Evolutionary conservation across 495 filamentous ascomycete genomes (phyloP).

Genomic region (Penicillium ochrochloron): DNA sequence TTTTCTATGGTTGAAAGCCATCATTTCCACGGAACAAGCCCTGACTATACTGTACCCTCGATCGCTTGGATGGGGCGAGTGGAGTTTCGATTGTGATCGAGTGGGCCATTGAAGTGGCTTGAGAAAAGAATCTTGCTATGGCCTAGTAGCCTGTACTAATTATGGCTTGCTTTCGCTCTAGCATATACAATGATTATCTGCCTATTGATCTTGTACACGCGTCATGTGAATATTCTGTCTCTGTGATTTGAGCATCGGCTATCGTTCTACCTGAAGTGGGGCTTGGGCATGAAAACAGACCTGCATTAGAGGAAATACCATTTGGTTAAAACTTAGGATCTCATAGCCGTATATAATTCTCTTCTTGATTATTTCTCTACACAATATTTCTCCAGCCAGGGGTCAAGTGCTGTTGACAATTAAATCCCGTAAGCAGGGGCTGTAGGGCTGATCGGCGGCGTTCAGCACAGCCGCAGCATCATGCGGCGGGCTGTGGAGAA

Average conservation of each 20-base stretch:
- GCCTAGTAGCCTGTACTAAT: background rate
- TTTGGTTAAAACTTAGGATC: background rate
- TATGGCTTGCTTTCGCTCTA: background rate
- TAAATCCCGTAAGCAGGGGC: conserved; percentile 13
- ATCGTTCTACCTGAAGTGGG: background rate
- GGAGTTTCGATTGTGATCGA: conserved; percentile 1
- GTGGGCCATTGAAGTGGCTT: conserved; percentile 1
- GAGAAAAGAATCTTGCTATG: background rate
- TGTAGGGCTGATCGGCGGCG: conserved; percentile 49
- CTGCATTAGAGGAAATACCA: background rate
- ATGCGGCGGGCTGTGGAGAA: conserved; percentile 49
- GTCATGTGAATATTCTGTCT: background rate
- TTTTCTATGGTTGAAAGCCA: background rate
- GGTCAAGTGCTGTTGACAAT: background rate
- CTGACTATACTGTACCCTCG: background rate
- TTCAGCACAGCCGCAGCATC: conserved; percentile 45
- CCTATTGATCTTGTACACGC: background rate
- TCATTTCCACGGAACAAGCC: background rate
- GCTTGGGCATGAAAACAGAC: background rate
- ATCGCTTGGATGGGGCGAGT: background rate
- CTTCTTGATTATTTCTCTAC: background rate
- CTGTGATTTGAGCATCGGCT: background rate
- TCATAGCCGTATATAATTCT: background rate
- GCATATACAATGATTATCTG: background rate
- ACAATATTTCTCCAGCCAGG: background rate